Base-by-base conservation (phyloP, 2,329 filamentous ascomycete genomes). In the Pseudogymnoascus sp. region DNA sequence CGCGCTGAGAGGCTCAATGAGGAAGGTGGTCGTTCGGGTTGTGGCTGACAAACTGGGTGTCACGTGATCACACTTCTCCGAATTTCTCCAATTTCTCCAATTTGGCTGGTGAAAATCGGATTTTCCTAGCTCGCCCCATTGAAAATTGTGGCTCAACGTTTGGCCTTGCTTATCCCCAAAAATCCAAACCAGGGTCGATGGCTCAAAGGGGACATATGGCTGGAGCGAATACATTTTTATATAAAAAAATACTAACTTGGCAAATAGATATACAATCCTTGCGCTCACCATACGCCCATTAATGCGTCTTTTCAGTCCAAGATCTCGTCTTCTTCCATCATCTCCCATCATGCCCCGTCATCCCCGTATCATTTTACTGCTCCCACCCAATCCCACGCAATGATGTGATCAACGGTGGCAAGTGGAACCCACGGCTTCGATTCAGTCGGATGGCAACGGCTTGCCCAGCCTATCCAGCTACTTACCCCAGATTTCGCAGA, bases 11-110 rank as follows among this genome's bases (percentile, higher is more conserved):
- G 10, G n/a, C 45, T 23, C 26, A 52, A 52, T 12, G 7, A 52
- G 45, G 45, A 33, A 52, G 45, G 45, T 52, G 14, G 45, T 31
- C 45, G 45, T 33, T 52, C 45, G 45, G 45, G 45, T 29, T 52
- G 45, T 52, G 45, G 45, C 45, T 52, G 45, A 52, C n/a, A 52
- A 31, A 31, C n/a, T n/a, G 4, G 2, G 0, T 4, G 2, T 31
- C 45, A 52, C 45, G 45, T 52, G 45, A 52, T 4, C 4, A 12
- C 1, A 5, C 26, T 4, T 52, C 45, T 52, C 45, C 45, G 16
- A 52, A 31, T 52, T 52, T 33, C 45, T 52, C 45, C 45, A 52
- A 52, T 52, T 52, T 52, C 45, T 52, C 45, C 45, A 52, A 52
- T 52, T 52, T 52, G 4, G 26, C 45, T 52, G 26, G 45, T 52